phyloP scores from a whole-genome alignment of 2,329 filamentous ascomycete species.

The Aureobasidium vineae region DNA sequence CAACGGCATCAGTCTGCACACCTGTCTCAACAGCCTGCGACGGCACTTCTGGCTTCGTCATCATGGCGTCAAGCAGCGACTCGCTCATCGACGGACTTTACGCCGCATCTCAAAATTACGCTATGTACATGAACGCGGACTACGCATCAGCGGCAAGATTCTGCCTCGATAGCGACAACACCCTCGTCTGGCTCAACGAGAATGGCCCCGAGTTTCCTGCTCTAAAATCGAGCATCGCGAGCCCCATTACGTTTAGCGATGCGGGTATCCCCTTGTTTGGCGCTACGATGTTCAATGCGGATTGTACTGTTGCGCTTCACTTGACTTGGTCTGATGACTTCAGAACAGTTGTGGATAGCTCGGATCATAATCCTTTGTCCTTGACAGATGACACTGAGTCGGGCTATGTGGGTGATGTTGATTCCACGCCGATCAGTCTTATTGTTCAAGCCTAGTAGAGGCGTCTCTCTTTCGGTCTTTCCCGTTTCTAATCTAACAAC shows the following conservation, averaged over 20 bases:
- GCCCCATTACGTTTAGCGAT: background rate
- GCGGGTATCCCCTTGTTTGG: background rate
- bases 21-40: background rate
- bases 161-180: background rate
- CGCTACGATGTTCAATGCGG: background rate
- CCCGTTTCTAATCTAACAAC: too few species aligned
- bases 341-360: background rate
- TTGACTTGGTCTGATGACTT: background rate
- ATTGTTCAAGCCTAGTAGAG: background rate
- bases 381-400: background rate
- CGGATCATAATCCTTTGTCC: background rate
- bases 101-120: fast-evolving
- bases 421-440: background rate
- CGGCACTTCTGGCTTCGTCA: background rate
- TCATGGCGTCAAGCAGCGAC: background rate
- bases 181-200: background rate
- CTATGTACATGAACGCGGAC: too few species aligned
- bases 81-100: background rate
- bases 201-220: background rate
- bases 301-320: background rate
- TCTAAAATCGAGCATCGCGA: background rate
- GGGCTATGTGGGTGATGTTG: background rate
- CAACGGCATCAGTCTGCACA: background rate
- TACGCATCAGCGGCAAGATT: background rate
- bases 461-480: too few species aligned